Evolutionary conservation across 805 yeast genomes (phyloP).

Genomic region (Ogataea pini): DNA sequence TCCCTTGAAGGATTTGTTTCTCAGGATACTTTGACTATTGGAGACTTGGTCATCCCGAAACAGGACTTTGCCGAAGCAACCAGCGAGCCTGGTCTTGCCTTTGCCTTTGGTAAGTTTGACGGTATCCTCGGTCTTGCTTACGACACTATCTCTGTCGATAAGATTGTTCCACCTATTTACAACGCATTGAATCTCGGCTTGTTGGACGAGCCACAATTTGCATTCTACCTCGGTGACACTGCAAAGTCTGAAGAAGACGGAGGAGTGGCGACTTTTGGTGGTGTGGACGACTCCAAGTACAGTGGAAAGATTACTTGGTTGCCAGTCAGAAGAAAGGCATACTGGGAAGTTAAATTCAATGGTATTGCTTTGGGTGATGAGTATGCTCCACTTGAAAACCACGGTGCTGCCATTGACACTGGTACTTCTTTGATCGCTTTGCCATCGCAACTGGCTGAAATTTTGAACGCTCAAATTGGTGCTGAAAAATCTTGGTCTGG

Average conservation of each 20-base stretch:
- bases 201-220: constrained; percentile 81
- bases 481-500: constrained; percentile 98
- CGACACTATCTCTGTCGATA: constrained; percentile 85
- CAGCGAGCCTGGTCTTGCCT: constrained; percentile 94
- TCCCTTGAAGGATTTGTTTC: constrained; percentile 90
- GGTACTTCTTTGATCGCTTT: constrained; percentile 96
- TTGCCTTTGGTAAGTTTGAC: constrained; percentile 98
- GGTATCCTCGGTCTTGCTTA: constrained; percentile 96
- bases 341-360: constrained; percentile 97
- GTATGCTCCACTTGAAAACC: constrained; percentile 73
- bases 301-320: constrained; percentile 89
- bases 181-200: constrained; percentile 82
- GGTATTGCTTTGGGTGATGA: constrained; percentile 92
- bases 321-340: constrained; percentile 98
- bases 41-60: constrained; percentile 78
- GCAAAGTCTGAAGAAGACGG: constrained; percentile 67
- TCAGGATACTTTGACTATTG: constrained; percentile 77
- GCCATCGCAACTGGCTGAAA: constrained; percentile 95
- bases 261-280: constrained; percentile 95
- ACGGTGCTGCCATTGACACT: constrained; percentile 98
- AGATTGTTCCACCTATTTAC: constrained; percentile 91
- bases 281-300: constrained; percentile 74
- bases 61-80: constrained; percentile 98
- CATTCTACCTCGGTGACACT: constrained; percentile 86
- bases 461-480: constrained; percentile 92